Evolutionary conservation across 345 rosid genomes (phyloP).

Genomic region (Durio zibethinus): DNA sequence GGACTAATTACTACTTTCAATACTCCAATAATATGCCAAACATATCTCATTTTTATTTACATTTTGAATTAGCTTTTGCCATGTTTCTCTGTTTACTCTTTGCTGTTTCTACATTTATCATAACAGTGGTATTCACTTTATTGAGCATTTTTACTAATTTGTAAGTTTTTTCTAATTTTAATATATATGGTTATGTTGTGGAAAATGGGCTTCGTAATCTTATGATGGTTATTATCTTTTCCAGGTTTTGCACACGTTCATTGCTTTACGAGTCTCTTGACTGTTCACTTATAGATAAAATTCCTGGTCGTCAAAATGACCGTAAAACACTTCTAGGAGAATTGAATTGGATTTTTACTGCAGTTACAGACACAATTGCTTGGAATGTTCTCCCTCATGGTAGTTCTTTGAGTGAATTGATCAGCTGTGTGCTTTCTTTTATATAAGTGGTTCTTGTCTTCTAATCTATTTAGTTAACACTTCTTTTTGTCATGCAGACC

Average conservation of each 20-base stretch:
- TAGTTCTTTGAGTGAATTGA: conserved; percentile 28
- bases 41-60: neutral
- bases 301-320: conserved; percentile 98
- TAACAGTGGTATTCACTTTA: neutral
- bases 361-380: conserved; percentile 98
- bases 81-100: neutral
- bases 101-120: neutral
- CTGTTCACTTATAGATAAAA: conserved; percentile 80
- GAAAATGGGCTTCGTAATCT: conserved; percentile 20
- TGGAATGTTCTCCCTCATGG: conserved; percentile 99
- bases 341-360: conserved; percentile 99
- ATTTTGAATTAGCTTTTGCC: neutral
- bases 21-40: neutral
- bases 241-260: conserved; percentile 94
- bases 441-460: conserved; percentile 18
- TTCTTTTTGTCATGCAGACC: conserved; percentile 54
- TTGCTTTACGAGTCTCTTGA: conserved; percentile 79
- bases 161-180: neutral
- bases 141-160: neutral
- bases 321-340: conserved; percentile 96
- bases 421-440: conserved; percentile 14
- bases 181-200: neutral
- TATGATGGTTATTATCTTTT: conserved; percentile 25
- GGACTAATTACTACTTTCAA: neutral
- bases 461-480: conserved; percentile 15